Evolutionary conservation across 1,284 basidiomycete species (phyloP).

Genomic region (Tilletiopsis washingtonensis): DNA sequence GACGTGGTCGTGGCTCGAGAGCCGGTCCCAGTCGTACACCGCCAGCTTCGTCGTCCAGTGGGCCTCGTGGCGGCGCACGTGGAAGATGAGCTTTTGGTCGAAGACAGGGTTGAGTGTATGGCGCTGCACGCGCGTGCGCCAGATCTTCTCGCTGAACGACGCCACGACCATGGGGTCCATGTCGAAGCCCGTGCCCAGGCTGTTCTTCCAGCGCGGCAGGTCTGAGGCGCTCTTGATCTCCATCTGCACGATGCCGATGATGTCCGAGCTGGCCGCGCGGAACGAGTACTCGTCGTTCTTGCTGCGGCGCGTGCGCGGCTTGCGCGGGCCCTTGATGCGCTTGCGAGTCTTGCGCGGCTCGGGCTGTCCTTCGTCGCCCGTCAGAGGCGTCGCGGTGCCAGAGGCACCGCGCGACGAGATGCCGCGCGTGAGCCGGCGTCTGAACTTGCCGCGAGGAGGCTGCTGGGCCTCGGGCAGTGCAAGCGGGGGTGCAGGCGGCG

Average conservation of each 20-base stretch:
- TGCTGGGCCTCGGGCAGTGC: no score
- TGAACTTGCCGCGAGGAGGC: no score
- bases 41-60: conserved; percentile 42
- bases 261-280: conserved; percentile 63
- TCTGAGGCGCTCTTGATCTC: conserved; percentile 66
- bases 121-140: conserved; percentile 64
- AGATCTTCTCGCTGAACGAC: conserved; percentile 85
- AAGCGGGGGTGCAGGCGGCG: no score
- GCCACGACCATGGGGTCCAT: conserved; percentile 40
- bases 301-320: conserved; percentile 49
- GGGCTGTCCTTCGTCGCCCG: no score
- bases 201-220: conserved; percentile 74
- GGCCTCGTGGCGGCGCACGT: conserved; percentile 79
- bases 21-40: conserved; percentile 45
- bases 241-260: conserved; percentile 87
- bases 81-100: conserved; percentile 94
- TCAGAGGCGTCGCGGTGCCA: no score
- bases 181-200: conserved; percentile 50
- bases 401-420: no score
- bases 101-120: conserved; percentile 70
- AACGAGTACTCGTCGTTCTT: conserved; percentile 49
- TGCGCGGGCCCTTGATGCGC: no score
- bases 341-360: no score
- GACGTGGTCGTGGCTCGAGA: conserved; percentile 41
- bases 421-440: no score